Evolutionary conservation across 768 basidiomycete species (phyloP).

Genomic region (Coprinellus aureogranulatus): DNA sequence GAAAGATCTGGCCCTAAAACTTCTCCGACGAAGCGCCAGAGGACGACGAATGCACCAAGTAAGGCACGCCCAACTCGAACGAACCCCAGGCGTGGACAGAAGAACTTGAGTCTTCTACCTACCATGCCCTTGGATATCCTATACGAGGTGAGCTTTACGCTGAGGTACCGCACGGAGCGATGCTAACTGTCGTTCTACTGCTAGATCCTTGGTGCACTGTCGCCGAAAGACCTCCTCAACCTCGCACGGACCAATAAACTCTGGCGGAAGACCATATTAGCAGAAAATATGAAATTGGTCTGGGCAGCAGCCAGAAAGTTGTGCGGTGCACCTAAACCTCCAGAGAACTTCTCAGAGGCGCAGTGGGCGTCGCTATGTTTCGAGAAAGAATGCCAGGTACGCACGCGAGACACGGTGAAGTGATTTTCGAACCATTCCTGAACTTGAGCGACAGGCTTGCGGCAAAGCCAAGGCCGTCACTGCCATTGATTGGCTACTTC

Average conservation of each 20-base stretch:
- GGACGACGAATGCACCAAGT: too few species aligned
- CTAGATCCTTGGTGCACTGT: slow-evolving; percentile 1
- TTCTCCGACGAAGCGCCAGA: too few species aligned
- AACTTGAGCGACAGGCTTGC: slow-evolving; percentile 13
- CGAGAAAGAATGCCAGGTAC: background rate
- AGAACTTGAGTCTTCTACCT: background rate
- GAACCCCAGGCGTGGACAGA: background rate
- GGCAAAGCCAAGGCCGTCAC: slow-evolving; percentile 11
- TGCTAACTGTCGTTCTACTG: too few species aligned
- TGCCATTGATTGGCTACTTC: slow-evolving; percentile 23
- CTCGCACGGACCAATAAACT: background rate
- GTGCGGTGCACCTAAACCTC: background rate
- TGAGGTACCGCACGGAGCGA: too few species aligned
- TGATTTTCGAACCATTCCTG: background rate
- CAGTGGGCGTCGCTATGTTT: background rate
- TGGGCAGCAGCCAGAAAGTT: background rate
- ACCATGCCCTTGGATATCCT: slow-evolving; percentile 1
- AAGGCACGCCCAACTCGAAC: too few species aligned
- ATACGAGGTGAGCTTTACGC: background rate
- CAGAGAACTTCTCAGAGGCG: background rate
- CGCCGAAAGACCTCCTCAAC: slow-evolving; percentile 2
- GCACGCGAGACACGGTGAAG: background rate
- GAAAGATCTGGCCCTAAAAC: too few species aligned
- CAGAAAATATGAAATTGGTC: background rate
- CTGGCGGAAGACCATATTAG: background rate